Evolutionary conservation across 805 yeast genomes (phyloP).

Genomic region (Jamesozyma gamospora): DNA sequence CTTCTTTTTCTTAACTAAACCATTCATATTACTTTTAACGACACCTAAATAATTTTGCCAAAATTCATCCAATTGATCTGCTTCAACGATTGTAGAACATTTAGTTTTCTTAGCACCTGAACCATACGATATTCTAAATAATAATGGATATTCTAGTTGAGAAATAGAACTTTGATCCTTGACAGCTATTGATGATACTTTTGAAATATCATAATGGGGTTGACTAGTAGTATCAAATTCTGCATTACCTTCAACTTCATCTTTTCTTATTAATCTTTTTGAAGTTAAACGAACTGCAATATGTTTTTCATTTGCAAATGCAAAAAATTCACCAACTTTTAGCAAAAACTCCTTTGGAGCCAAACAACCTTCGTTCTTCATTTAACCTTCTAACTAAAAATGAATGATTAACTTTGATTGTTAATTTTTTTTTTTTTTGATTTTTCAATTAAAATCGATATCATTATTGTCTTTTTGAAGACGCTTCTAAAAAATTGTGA

Average conservation of each 20-base stretch:
- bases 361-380: conserved; percentile 8
- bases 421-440: too few relatives aligned
- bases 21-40: conserved; percentile 61
- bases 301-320: conserved; percentile 20
- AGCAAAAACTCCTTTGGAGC: conserved; percentile 15
- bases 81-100: conserved; percentile 61
- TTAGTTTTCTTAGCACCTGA: conserved; percentile 37
- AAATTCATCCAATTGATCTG: conserved; percentile 52
- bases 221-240: conserved; percentile 41
- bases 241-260: conserved; percentile 31
- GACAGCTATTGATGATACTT: conserved; percentile 11
- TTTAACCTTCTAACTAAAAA: too few relatives aligned
- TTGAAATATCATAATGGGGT: conserved; percentile 25
- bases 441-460: too few relatives aligned
- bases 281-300: conserved; percentile 21
- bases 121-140: conserved; percentile 46
- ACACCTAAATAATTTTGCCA: conserved; percentile 68
- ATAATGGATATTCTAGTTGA: conserved; percentile 42
- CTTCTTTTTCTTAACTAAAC: conserved; percentile 75
- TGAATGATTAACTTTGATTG: too few relatives aligned
- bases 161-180: conserved; percentile 14
- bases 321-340: conserved; percentile 18
- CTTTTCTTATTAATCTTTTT: conserved; percentile 23
- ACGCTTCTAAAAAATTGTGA: too few relatives aligned
- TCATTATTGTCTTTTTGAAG: too few relatives aligned